Conservation (phyloP, 1,139 yeast species). For the Yarrowia galli region DNA sequence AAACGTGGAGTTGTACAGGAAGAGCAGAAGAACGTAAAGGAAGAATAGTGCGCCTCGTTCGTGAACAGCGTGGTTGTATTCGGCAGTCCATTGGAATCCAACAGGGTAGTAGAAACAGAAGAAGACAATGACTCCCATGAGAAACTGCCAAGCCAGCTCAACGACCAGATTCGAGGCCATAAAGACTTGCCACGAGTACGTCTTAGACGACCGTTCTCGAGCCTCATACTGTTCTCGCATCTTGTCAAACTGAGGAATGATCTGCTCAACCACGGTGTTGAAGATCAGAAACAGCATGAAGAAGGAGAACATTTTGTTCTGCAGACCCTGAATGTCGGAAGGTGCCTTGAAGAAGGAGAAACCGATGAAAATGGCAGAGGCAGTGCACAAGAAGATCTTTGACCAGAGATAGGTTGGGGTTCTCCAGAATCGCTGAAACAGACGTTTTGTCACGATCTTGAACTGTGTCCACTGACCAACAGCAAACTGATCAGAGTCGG, state of each 20-base stretch:
- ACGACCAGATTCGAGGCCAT: constrained; percentile 65
- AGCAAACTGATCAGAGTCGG: constrained; percentile 50
- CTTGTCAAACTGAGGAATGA: constrained; percentile 54
- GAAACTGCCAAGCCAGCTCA: constrained; percentile 80
- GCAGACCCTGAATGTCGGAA: constrained; percentile 58
- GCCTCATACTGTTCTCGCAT: constrained; percentile 41
- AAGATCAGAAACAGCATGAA: constrained; percentile 72
- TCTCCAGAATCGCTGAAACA: constrained; percentile 56
- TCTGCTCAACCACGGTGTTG: constrained; percentile 72
- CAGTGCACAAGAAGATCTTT: constrained; percentile 18
- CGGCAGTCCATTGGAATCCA: constrained; percentile 56
- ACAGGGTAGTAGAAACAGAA: constrained; percentile 85
- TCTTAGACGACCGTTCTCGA: constrained; percentile 9
- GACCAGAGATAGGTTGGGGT: constrained; percentile 19
- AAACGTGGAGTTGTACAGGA: constrained; percentile 20
- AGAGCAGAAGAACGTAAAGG: constrained; percentile 4
- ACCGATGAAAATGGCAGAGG: constrained; percentile 54
- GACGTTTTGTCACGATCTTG: constrained; percentile 59
- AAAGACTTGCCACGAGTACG: constrained; percentile 26
- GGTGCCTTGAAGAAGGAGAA: constrained; percentile 76
- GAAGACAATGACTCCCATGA: constrained; percentile 69
- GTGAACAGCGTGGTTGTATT: constrained; percentile 48
- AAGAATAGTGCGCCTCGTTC: constrained; percentile 18
- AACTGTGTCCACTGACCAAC: constrained; percentile 59
- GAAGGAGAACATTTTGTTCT: constrained; percentile 61